Conservation (phyloP, 2,329 filamentous ascomycete species). For the Harringtonia aguacate region DNA sequence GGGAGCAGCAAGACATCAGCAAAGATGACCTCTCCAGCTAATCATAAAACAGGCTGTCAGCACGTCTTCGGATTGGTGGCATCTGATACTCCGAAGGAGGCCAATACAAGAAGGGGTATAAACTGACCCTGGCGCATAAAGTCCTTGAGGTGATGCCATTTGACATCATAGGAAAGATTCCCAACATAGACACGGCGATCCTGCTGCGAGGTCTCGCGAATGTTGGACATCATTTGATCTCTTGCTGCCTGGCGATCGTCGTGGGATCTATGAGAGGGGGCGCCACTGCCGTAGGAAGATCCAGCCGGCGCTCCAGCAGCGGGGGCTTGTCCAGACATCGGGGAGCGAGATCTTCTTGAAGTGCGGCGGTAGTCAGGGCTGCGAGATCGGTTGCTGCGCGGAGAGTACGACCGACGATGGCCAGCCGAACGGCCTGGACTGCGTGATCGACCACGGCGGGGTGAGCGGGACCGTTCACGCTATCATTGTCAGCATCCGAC, state of each 20-base stretch:
- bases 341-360: slow-evolving; percentile 69
- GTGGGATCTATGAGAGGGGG: slow-evolving; percentile 57
- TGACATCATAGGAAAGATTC: slow-evolving; percentile 98
- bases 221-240: slow-evolving; percentile 92
- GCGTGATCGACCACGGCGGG: slow-evolving; percentile 71
- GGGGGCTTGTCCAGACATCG: slow-evolving; percentile 68
- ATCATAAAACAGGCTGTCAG: slow-evolving; percentile 24
- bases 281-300: slow-evolving; percentile 48
- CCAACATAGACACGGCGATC: slow-evolving; percentile 99
- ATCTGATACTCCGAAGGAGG: too few species aligned
- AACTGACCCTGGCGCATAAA: slow-evolving; percentile 91
- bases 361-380: slow-evolving; percentile 70
- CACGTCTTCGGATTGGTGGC: too few species aligned
- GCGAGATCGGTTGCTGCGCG: slow-evolving; percentile 61
- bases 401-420: slow-evolving; percentile 68
- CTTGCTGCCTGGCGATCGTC: slow-evolving; percentile 77
- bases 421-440: slow-evolving; percentile 57
- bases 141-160: slow-evolving; percentile 99
- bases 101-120: too few species aligned
- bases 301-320: slow-evolving; percentile 56
- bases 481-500: slow-evolving; percentile 30
- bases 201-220: slow-evolving; percentile 92
- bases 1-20: slow-evolving; percentile 98
- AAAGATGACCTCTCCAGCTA: slow-evolving; percentile 98
- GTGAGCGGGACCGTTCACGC: slow-evolving; percentile 77